Conservation (phyloP, 2,329 filamentous ascomycete species). For the Aspergillus latus region DNA sequence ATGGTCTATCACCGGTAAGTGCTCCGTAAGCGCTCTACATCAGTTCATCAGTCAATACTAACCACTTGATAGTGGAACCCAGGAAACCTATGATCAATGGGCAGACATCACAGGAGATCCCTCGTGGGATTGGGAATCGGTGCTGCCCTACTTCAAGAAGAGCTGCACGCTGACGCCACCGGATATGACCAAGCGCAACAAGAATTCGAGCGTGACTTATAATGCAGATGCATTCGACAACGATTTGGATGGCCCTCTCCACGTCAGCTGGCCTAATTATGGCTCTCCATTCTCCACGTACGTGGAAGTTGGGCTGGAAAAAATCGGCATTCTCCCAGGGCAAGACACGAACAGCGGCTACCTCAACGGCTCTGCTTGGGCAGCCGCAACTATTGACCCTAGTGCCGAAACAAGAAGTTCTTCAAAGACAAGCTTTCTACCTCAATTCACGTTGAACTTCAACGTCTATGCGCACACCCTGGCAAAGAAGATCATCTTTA, state of each 20-base stretch:
- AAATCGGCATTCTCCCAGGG: slow-evolving; percentile 25
- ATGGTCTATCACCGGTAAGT: slow-evolving; percentile 31
- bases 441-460: not conserved
- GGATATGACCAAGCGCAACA: not conserved
- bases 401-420: slow-evolving; percentile 2
- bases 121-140: slow-evolving; percentile 7
- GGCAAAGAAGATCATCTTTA: slow-evolving; percentile 17
- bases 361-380: slow-evolving; percentile 6
- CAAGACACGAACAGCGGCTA: slow-evolving; percentile 23
- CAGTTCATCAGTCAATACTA: not conserved
- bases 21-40: slow-evolving; percentile 11
- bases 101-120: slow-evolving; percentile 34
- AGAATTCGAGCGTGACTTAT: slow-evolving; percentile 1
- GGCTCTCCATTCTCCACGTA: slow-evolving; percentile 28
- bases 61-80: slow-evolving; percentile 22
- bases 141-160: slow-evolving; percentile 14
- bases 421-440: slow-evolving; percentile 8
- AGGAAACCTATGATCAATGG: slow-evolving; percentile 33
- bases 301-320: slow-evolving; percentile 22
- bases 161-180: slow-evolving; percentile 9
- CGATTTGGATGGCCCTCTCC: slow-evolving; percentile 26
- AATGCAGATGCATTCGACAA: slow-evolving; percentile 15
- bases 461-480: slow-evolving; percentile 12
- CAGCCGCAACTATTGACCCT: slow-evolving; percentile 2
- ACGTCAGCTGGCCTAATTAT: slow-evolving; percentile 32